phyloP scores from a whole-genome alignment of 2,329 filamentous ascomycete genomes.

The Aureobasidium melanogenum region DNA sequence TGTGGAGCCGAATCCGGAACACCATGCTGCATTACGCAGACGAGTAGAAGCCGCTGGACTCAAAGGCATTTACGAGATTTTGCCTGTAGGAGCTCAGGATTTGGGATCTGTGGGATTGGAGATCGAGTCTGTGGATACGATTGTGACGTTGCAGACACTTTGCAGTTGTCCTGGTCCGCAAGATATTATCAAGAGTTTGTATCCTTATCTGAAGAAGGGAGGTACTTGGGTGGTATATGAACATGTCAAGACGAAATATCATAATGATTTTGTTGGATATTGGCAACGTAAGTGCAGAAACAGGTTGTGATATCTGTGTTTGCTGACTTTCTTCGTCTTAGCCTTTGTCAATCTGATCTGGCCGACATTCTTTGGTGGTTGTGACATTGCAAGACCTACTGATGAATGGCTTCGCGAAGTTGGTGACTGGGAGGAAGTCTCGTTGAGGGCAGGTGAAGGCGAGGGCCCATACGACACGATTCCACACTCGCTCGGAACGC shows the following conservation, averaged over 20 bases:
- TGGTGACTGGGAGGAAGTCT: constrained; percentile 27
- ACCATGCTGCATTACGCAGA: constrained; percentile 40
- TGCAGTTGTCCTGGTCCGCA: constrained; percentile 56
- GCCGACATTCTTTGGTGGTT: constrained; percentile 28
- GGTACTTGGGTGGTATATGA: constrained; percentile 57
- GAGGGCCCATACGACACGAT: constrained; percentile 28
- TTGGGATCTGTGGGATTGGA: constrained; percentile 40
- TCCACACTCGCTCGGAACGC: constrained; percentile 26
- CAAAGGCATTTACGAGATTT: constrained; percentile 50
- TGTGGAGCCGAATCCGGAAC: constrained; percentile 53
- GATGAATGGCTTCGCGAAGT: constrained; percentile 27
- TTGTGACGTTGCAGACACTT: constrained; percentile 53
- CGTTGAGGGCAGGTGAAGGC: constrained; percentile 21
- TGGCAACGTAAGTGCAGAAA: constrained; percentile 26
- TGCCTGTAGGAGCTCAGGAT: constrained; percentile 55
- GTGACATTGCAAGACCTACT: constrained; percentile 26
- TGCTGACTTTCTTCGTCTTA: constrained; percentile 8
- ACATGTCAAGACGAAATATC: constrained; percentile 41
- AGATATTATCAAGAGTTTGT: constrained; percentile 47
- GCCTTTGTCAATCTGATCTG: constrained; percentile 25
- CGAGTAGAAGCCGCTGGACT: constrained; percentile 46
- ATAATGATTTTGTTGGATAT: constrained; percentile 23
- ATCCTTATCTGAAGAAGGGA: constrained; percentile 50
- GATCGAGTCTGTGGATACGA: constrained; percentile 46
- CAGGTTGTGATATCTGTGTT: neutral